These are phyloP conservation scores for Celoporthe dispersa DNA, from an alignment of 2,329 filamentous ascomycete genomes.

Conservation along the genomic window DNA sequence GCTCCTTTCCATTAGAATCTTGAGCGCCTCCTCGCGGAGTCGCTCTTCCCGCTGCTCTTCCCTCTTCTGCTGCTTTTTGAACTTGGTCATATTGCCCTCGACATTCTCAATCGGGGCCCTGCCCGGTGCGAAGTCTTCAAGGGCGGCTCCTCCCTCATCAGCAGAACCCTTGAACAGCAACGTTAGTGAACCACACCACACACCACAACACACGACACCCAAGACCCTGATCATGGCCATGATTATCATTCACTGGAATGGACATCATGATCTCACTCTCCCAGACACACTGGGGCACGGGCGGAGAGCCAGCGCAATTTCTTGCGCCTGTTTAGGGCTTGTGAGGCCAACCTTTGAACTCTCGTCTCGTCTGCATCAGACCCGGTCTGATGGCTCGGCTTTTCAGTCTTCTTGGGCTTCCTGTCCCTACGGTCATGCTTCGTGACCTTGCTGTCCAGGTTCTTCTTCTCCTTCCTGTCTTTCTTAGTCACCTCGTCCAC, in stretches of 20 bases:
- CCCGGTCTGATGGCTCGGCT: conserved; percentile 16
- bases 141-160: conserved; percentile 24
- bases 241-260: conserved; percentile 23
- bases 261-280: background rate
- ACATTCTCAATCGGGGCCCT: background rate
- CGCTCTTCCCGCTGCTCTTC: conserved; percentile 21
- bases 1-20: conserved; percentile 14
- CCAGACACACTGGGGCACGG: conserved; percentile 3
- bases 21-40: conserved; percentile 19
- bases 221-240: background rate
- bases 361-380: conserved; percentile 14
- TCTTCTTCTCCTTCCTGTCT: conserved; percentile 31
- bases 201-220: background rate
- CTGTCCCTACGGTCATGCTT: conserved; percentile 25
- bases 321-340: conserved; percentile 27
- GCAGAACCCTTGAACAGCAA: conserved; percentile 13
- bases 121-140: conserved; percentile 14
- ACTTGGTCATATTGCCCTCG: conserved; percentile 5
- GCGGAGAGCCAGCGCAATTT: conserved; percentile 26
- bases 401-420: conserved; percentile 28
- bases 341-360: conserved; percentile 27
- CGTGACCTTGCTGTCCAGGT: conserved; percentile 26
- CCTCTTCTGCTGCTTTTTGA: conserved; percentile 23
- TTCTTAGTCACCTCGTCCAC: conserved; percentile 18
- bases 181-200: conserved; percentile 17